Percentiles rank a stretch among this genome's conserved stretches.
Conservation (phyloP, 768 basidiomycete species). For the Suillus ampliporus region DNA sequence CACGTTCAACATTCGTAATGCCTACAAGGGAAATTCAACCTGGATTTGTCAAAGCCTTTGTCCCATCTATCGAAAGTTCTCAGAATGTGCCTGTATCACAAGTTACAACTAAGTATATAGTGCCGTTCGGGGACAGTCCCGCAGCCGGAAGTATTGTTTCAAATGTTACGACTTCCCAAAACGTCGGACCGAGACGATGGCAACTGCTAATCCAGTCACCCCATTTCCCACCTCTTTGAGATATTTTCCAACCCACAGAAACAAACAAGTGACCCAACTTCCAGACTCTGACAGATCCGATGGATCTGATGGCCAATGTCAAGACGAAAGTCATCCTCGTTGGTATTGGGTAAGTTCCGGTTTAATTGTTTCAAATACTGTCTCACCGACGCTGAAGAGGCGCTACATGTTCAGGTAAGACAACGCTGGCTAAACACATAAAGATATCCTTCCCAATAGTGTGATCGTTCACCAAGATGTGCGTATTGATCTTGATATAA, state of each 20-base stretch:
- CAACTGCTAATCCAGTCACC: not conserved
- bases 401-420: slow-evolving; percentile 94
- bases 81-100: too few relatives aligned
- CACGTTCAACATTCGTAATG: too few relatives aligned
- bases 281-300: not conserved
- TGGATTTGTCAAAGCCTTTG: too few relatives aligned
- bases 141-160: not conserved
- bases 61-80: too few relatives aligned
- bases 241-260: not conserved
- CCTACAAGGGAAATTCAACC: too few relatives aligned
- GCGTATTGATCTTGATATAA: slow-evolving; percentile 34
- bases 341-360: slow-evolving; percentile 57
- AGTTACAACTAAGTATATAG: too few relatives aligned
- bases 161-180: not conserved
- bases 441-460: slow-evolving; percentile 73
- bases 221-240: not conserved
- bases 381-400: slow-evolving; percentile 54
- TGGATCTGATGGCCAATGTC: slow-evolving; percentile 20
- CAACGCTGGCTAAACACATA: slow-evolving; percentile 93
- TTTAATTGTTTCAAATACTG: not conserved
- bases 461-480: slow-evolving; percentile 94
- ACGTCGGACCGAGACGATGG: not conserved
- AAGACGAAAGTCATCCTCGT: slow-evolving; percentile 43
- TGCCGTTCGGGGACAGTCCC: too few relatives aligned
- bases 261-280: not conserved